A percentile compares a stretch with the other conserved stretches of the same genome.
Conservation (phyloP, 2,329 filamentous ascomycete species). For the Apiospora pterosperma region DNA sequence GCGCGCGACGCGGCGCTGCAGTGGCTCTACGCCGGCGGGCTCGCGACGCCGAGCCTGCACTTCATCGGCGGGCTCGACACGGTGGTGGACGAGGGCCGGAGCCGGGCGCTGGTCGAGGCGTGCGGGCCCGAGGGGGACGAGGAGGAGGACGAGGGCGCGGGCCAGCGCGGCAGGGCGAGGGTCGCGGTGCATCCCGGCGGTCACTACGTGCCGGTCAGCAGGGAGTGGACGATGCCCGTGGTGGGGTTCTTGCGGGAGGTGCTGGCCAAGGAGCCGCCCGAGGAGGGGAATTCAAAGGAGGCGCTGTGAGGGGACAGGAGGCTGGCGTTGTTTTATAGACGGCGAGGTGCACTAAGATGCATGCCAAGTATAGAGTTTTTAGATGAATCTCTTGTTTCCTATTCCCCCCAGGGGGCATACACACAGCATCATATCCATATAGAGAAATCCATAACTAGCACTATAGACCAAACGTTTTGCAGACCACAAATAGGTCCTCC, state of each 20-base stretch:
- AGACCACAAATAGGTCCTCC: neutral
- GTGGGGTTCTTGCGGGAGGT: conserved; percentile 62
- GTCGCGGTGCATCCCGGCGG: conserved; percentile 77
- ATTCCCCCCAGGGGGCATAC: neutral
- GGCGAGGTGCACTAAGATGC: neutral
- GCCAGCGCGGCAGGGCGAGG: conserved; percentile 52
- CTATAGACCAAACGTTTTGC: neutral
- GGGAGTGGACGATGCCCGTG: conserved; percentile 75
- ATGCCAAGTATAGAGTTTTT: neutral
- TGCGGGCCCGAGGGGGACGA: conserved; percentile 48
- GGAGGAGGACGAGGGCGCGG: conserved; percentile 50
- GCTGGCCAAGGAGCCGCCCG: conserved; percentile 12
- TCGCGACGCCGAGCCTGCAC: conserved; percentile 76
- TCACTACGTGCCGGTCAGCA: conserved; percentile 82
- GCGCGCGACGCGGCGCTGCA: conserved; percentile 35
- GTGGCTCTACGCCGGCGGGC: conserved; percentile 33
- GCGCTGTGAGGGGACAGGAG: conserved; percentile 10
- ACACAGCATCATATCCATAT: neutral
- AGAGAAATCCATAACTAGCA: neutral
- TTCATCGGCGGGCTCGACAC: conserved; percentile 81
- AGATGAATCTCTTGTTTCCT: no score
- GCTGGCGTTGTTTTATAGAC: neutral
- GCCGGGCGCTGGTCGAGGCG: conserved; percentile 62
- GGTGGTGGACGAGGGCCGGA: conserved; percentile 78
- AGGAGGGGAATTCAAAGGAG: conserved; percentile 23